These are phyloP conservation scores for Trebouxia sp. DNA, from an alignment of 139 green algal genomes.

Conservation along the genomic window DNA sequence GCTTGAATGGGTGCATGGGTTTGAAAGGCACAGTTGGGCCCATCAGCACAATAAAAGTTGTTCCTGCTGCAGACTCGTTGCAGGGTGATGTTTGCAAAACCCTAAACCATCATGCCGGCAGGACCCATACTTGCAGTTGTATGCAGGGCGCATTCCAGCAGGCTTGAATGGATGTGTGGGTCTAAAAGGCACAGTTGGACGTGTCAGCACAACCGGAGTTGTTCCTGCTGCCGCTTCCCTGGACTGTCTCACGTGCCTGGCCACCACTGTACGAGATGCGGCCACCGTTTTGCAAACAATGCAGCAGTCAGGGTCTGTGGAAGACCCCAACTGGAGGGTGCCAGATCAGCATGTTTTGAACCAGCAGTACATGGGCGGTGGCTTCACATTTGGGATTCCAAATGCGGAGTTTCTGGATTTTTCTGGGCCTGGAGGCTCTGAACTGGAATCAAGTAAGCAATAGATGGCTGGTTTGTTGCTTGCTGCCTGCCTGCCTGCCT, in stretches of 20 bases:
- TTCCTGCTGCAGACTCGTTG: conserved; percentile 66
- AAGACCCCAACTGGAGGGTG: conserved; percentile 48
- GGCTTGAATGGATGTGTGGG: conserved; percentile 76
- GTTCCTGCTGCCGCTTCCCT: conserved; percentile 73
- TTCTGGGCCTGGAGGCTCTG: conserved; percentile 52
- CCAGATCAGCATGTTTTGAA: conserved; percentile 7
- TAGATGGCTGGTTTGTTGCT: too few relatives aligned
- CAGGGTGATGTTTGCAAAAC: not conserved
- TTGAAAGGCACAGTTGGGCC: conserved; percentile 71
- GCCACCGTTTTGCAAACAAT: conserved; percentile 49
- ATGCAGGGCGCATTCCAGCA: conserved; percentile 62
- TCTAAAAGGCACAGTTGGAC: conserved; percentile 73
- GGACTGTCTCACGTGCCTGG: conserved; percentile 81
- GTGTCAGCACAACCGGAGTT: conserved; percentile 64
- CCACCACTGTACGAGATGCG: conserved; percentile 59
- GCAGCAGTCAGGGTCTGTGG: conserved; percentile 28
- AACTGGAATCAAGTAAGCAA: not conserved
- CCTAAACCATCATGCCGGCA: not conserved
- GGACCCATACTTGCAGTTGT: too few relatives aligned
- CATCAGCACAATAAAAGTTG: conserved; percentile 64
- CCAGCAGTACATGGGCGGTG: not conserved
- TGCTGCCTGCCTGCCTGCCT: too few relatives aligned
- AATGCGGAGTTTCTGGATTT: conserved; percentile 57
- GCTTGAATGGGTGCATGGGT: conserved; percentile 73
- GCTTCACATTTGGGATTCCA: conserved; percentile 73